Conservation (phyloP, 225 moss, liverwort and hornwort genomes). For the Bryoerythrophyllum caledonicum region DNA sequence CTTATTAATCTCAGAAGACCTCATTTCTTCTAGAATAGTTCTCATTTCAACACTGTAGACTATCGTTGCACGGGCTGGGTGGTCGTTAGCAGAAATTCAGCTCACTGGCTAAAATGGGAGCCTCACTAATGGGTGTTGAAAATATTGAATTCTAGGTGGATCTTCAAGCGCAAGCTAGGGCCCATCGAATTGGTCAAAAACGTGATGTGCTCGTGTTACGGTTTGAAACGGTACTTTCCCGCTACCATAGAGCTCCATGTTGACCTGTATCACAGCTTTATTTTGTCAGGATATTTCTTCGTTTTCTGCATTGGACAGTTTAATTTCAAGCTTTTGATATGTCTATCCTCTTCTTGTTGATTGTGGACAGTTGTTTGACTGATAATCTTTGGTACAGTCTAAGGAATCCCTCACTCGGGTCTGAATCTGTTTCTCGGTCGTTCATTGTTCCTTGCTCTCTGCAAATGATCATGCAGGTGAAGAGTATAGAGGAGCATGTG, state of each 20-base stretch:
- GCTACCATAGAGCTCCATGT: conserved; percentile 1
- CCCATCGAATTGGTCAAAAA: conserved; percentile 98
- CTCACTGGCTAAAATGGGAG: conserved; percentile 8
- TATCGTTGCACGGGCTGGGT: not conserved
- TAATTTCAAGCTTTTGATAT: not conserved
- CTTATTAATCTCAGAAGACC: conserved; percentile 5
- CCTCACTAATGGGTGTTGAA: conserved; percentile 18
- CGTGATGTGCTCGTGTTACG: conserved; percentile 97
- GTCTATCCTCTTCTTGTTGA: conserved; percentile 6
- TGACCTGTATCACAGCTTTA: not conserved
- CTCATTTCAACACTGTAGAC: not conserved
- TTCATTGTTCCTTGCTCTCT: conserved; percentile 19
- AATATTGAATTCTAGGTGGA: conserved; percentile 63
- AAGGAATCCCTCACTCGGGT: not conserved
- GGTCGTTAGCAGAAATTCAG: not conserved
- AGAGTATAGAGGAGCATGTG: conserved; percentile 95
- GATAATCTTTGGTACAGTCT: not conserved
- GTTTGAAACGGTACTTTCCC: conserved; percentile 81
- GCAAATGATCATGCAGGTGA: conserved; percentile 61
- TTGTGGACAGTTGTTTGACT: not conserved
- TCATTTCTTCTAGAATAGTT: not conserved
- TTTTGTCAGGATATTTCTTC: conserved; percentile 1
- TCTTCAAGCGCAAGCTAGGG: conserved; percentile 99
- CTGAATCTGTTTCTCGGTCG: not conserved
- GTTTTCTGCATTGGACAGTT: not conserved